phyloP scores from a whole-genome alignment of 306 rosid genomes.

The Boehmeria nivea region DNA sequence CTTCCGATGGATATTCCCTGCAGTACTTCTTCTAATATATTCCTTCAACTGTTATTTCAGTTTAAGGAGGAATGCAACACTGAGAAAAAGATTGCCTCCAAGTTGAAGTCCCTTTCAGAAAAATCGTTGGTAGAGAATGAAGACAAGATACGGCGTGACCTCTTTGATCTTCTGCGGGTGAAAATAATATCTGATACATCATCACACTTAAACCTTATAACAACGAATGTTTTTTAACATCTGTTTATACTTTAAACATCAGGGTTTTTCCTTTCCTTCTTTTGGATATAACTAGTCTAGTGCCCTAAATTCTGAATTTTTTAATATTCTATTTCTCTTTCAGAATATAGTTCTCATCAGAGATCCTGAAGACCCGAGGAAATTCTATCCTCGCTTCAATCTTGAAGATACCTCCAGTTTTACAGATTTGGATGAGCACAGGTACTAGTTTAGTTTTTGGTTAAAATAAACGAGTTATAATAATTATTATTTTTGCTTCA shows the following conservation, averaged over 20 bases:
- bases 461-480: background rate
- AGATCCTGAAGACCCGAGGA: conserved; percentile 75
- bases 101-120: conserved; percentile 61
- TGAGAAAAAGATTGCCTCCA: conserved; percentile 73
- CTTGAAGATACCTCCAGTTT: conserved; percentile 84
- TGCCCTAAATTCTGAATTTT: conserved; percentile 13
- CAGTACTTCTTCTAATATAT: background rate
- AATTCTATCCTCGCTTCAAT: conserved; percentile 94
- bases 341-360: conserved; percentile 84
- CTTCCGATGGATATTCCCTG: background rate
- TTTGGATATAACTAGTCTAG: no score
- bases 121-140: conserved; percentile 53
- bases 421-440: conserved; percentile 77
- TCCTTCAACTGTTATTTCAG: conserved; percentile 26
- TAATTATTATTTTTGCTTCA: background rate
- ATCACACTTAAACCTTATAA: background rate
- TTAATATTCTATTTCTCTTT: conserved; percentile 28
- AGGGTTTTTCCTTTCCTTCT: no score
- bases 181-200: background rate
- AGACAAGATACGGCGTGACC: conserved; percentile 49
- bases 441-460: conserved; percentile 33
- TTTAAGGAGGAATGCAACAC: conserved; percentile 92
- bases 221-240: background rate
- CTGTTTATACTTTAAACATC: background rate
- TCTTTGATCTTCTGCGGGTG: conserved; percentile 81